phyloP scores from a whole-genome alignment of 2,329 filamentous ascomycete genomes.

The Arthrobotrys musiformis region DNA sequence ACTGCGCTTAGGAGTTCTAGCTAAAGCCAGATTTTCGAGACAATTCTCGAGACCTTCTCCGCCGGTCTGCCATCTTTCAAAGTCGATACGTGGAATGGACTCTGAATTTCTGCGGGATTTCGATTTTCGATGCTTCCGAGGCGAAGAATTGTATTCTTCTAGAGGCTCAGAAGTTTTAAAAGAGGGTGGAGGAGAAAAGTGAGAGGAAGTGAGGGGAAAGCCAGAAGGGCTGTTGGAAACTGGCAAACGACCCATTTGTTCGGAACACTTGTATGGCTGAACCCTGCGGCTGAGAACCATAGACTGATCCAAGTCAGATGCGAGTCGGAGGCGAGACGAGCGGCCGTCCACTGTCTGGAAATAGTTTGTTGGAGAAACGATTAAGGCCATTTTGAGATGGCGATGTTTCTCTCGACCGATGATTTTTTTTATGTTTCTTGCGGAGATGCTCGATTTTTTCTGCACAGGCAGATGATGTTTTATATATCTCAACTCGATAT shows the following conservation, averaged over 20 bases:
- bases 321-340: conserved; percentile 24
- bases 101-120: conserved; percentile 34
- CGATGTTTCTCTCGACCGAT: neutral
- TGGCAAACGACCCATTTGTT: conserved; percentile 35
- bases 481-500: conserved; percentile 12
- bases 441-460: conserved; percentile 7
- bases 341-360: conserved; percentile 17
- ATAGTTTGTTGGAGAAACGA: conserved; percentile 24
- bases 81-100: neutral
- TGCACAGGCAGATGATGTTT: conserved; percentile 1
- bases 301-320: conserved; percentile 22
- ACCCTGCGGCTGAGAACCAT: conserved; percentile 40
- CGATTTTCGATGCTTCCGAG: conserved; percentile 19
- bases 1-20: conserved; percentile 4
- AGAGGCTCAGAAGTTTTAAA: conserved; percentile 16
- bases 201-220: conserved; percentile 21
- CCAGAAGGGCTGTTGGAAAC: conserved; percentile 3
- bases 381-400: conserved; percentile 23
- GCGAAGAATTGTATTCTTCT: neutral
- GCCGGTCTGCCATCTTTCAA: conserved; percentile 35
- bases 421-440: conserved; percentile 9
- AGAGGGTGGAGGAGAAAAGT: conserved; percentile 29
- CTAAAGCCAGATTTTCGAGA: conserved; percentile 26
- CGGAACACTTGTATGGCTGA: conserved; percentile 28
- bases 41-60: conserved; percentile 21